phyloP scores from a whole-genome alignment of 441 rosid species.

The Syzygium malaccense region DNA sequence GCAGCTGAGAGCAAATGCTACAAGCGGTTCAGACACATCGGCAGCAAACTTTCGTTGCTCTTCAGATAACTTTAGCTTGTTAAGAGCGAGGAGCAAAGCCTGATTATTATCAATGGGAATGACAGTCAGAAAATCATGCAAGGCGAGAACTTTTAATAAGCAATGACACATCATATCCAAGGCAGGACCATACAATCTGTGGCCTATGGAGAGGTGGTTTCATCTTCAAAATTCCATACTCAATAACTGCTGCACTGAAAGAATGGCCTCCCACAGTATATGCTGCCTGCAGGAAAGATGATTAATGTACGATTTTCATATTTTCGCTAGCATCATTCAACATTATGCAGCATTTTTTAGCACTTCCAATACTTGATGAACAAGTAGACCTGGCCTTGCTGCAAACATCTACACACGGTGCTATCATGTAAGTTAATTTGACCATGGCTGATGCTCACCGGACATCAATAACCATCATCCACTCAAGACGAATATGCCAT shows the following conservation, averaged over 20 bases:
- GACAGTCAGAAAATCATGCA: background rate
- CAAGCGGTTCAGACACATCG: slow-evolving; percentile 49
- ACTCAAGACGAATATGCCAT: background rate
- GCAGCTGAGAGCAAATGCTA: slow-evolving; percentile 74
- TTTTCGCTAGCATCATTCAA: background rate
- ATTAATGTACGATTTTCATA: background rate
- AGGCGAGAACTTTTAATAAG: background rate
- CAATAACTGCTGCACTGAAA: slow-evolving; percentile 69
- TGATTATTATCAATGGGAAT: slow-evolving; percentile 16
- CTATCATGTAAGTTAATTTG: background rate
- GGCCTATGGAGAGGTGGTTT: slow-evolving; percentile 81
- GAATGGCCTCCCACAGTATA: slow-evolving; percentile 91
- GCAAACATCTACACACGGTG: background rate
- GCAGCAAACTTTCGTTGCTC: slow-evolving; percentile 62
- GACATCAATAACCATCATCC: background rate
- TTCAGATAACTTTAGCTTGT: slow-evolving; percentile 68
- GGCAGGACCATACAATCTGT: slow-evolving; percentile 46
- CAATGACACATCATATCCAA: background rate
- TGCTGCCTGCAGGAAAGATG: slow-evolving; percentile 53
- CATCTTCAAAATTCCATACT: slow-evolving; percentile 71
- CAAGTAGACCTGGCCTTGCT: background rate
- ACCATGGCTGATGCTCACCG: background rate
- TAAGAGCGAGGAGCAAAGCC: slow-evolving; percentile 88
- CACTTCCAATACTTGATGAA: background rate
- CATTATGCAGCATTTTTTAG: background rate